Evolutionary conservation across 305 asterid species (phyloP).

Genomic region (Fraxinus latifolia): DNA sequence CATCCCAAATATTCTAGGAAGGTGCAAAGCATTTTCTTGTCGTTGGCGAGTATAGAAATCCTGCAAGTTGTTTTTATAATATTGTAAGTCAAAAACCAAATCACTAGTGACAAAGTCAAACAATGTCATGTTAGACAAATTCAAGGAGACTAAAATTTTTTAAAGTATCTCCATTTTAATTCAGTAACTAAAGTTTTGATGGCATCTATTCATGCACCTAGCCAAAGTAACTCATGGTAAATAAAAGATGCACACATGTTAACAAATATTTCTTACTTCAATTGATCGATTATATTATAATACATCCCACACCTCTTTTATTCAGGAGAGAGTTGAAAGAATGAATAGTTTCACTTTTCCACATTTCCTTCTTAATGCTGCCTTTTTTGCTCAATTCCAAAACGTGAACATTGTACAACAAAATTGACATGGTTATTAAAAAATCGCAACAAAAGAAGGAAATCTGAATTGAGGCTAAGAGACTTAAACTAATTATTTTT

Average conservation of each 20-base stretch:
- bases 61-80: constrained; percentile 33
- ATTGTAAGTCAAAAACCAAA: neutral
- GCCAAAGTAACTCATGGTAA: neutral
- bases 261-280: neutral
- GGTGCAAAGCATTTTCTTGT: constrained; percentile 24
- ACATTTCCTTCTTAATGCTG: neutral
- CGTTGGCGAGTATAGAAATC: constrained; percentile 61
- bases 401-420: neutral
- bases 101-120: neutral
- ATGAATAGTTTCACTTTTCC: neutral
- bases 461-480: neutral
- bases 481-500: neutral
- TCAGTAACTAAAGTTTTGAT: neutral
- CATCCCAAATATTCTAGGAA: constrained; percentile 91
- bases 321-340: neutral
- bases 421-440: neutral
- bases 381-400: neutral
- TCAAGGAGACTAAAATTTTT: neutral
- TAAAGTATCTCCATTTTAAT: neutral
- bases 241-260: neutral
- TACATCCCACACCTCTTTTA: neutral
- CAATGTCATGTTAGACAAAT: neutral
- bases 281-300: neutral
- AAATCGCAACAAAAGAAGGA: neutral
- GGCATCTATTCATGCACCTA: neutral